Evolutionary conservation across 192 early-diverging fungal genomes (phyloP).

Genomic region (Coemansia sp.): DNA sequence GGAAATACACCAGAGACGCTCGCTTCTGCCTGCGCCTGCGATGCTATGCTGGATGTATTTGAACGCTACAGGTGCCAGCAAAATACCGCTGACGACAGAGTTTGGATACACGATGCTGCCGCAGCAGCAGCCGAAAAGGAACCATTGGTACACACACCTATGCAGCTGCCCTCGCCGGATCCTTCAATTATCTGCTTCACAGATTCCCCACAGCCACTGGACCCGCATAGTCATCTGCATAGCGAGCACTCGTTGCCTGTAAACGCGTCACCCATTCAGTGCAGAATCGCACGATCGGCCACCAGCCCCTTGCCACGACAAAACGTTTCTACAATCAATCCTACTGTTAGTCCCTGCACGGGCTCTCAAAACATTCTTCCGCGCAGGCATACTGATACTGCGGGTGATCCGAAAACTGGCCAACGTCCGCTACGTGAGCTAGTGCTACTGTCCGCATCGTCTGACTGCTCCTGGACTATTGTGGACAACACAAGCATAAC

Average conservation of each 20-base stretch:
- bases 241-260: neutral
- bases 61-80: neutral
- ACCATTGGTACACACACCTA: neutral
- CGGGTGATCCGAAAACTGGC: conserved; percentile 22
- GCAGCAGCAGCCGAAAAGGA: neutral
- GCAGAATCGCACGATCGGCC: neutral
- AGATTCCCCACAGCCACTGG: conserved; percentile 5
- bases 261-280: neutral
- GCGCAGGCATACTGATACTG: conserved; percentile 46
- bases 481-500: neutral
- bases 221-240: neutral
- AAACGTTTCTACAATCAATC: neutral
- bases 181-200: conserved; percentile 22
- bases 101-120: neutral
- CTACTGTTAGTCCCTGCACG: neutral
- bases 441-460: neutral
- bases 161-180: conserved; percentile 43
- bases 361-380: neutral
- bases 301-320: neutral
- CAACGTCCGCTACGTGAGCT: neutral
- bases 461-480: neutral
- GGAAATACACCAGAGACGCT: conserved; percentile 47
- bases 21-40: conserved; percentile 32
- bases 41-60: conserved; percentile 4
- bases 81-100: neutral